Evolutionary conservation across 2,329 filamentous ascomycete species (phyloP), one percentile per base, ranked within the genome.

Genomic region (Fusarium miscanthi): DNA sequence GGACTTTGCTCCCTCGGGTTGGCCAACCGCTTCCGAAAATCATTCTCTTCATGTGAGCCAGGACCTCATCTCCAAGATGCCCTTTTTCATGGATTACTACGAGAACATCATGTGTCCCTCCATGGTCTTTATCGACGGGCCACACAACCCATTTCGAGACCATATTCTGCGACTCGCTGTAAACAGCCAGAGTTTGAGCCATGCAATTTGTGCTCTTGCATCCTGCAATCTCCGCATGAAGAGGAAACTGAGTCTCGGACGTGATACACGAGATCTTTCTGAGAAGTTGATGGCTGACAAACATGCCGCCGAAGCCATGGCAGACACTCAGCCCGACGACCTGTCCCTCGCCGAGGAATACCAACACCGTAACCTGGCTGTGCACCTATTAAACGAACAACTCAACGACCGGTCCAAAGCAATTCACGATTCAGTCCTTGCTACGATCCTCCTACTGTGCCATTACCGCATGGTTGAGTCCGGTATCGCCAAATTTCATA

Each of bases 391-490:
- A 63, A 97, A 98, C 79, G 87, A 91, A 77, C 93, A 97, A 80
- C 87, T 98, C 59, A 92, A 93, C 61, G 92, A 97, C 80, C 88
- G 91, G 2, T 85, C 86, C 27, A 91, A 90, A 76, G 92, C 94
- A 8, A 91, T 92, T 59, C 92, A 96, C 75, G 95, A 98, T 80
- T 95, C 94, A 0, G 93, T 96, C 8, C 86, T 98, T 35, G 95
- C 94, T 6, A 97, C 94, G 8, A 90, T 98, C 40, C 87, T 98
- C 42, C 88, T 98, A 13, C 87, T 98, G 7, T 97, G 94, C 79
- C 91, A 98, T 68, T 97, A 97, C 80, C 93, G 97, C 74, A 94
- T 97, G 83, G 96, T 94, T 70, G 95, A 98, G 81, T 96, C 93
- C 2, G 95, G 95, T 6, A 92, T 98, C 74, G 94, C 94, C 25